A percentile compares a stretch with the other conserved stretches of the same genome.
Evolutionary conservation across 139 green algal genomes (phyloP).

Genomic region (Chlorella vulgaris): DNA sequence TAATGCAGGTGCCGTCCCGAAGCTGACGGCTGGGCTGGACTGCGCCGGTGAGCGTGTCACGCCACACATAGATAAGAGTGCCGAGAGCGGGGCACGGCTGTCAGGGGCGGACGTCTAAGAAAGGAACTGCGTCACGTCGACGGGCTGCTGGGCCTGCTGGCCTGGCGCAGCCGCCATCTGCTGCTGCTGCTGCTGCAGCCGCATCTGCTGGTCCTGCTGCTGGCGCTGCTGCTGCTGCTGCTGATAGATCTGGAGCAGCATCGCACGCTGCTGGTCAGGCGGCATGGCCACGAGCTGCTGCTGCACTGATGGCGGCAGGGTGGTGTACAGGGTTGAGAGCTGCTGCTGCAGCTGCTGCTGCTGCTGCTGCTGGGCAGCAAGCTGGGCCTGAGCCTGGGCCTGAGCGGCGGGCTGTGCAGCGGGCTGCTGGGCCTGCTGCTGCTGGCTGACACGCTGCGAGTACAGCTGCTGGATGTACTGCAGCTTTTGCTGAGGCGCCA

Average conservation of each 20-base stretch:
- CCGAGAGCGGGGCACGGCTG: too few relatives aligned
- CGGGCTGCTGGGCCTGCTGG: conserved; percentile 26
- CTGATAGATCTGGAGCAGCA: conserved; percentile 34
- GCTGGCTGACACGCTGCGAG: conserved; percentile 10
- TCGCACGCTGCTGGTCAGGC: conserved; percentile 23
- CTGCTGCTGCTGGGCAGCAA: conserved; percentile 19
- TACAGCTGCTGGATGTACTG: conserved; percentile 22
- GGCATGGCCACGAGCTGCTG: conserved; percentile 33
- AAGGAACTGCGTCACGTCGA: conserved; percentile 11
- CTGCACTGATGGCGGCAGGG: conserved; percentile 10
- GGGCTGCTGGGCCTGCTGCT: conserved; percentile 5
- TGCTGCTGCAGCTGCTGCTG: conserved; percentile 33
- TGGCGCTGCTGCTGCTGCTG: conserved; percentile 31
- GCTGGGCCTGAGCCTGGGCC: conserved; percentile 3
- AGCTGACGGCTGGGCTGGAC: too few relatives aligned
- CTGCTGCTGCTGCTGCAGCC: conserved; percentile 36
- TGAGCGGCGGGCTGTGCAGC: background rate
- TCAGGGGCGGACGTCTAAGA: background rate
- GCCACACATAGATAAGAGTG: too few relatives aligned
- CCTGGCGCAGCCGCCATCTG: conserved; percentile 12
- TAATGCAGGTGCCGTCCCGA: too few relatives aligned
- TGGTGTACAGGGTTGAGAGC: conserved; percentile 17
- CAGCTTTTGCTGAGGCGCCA: conserved; percentile 26
- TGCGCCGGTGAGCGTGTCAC: too few relatives aligned
- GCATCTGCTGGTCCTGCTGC: conserved; percentile 13